Base-by-base conservation (phyloP, 1,284 basidiomycete genomes). In the Grifola frondosa region DNA sequence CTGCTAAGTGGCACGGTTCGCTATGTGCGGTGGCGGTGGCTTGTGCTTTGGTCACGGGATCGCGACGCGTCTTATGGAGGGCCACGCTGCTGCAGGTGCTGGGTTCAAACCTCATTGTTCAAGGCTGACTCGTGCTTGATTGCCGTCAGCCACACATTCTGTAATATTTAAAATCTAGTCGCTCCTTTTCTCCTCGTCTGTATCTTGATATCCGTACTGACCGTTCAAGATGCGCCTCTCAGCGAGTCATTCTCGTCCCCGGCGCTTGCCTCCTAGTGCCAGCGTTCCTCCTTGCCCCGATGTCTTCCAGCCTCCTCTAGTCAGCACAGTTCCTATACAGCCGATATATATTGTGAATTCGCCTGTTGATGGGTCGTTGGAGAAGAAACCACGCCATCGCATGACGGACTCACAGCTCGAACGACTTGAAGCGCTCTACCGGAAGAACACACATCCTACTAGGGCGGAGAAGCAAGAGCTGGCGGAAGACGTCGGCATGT, bases 401-500 rank as follows among this genome's bases (percentile, higher is more conserved):
- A 57, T 74, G 59, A 65, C 70, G 10, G 60, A 64, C 26, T 10
- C 50, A 17, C 71, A 75, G 49, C 63, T 72, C 20, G 50, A 59
- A 50, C 52, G 56, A 25, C 65, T 75, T 37, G 71, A 74, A 35
- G 61, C 59, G 30, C 46, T 67, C 37, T 75, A 69, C 46, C 52
- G 50, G 29, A 52, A 58, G 38, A 57, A 62, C 12, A 72, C 70
- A 7, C 70, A 74, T 34, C 71, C 73, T 0, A 64, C 60, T 22
- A 62, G 66, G 20, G 56, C 63, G 41, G 57, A 61, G 51, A 75
- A 74, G 52, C 63, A 62, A 40, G 56, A 59, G 0, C 58, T 73
- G 29, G 70, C 63, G 4, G 46, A 51, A 36, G 67, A 70, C 41
- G 44, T 70, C 32, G 60, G 58, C 24, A 66, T 73, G 73, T 73